Conservation (phyloP, 805 yeast genomes). For the Lipomyces kockii region DNA sequence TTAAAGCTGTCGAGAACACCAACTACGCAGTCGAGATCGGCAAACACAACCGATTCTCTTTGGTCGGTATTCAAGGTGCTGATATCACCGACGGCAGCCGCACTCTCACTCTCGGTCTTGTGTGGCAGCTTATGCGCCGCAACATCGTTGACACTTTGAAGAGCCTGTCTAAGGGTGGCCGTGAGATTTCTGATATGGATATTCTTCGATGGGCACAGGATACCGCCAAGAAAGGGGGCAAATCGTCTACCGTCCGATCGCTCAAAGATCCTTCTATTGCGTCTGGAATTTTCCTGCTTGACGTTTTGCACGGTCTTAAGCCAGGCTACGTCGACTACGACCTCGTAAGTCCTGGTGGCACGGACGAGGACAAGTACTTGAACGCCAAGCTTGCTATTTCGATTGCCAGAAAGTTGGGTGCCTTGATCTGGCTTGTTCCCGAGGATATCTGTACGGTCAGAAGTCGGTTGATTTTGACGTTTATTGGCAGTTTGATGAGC, state of each 20-base stretch:
- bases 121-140: slow-evolving; percentile 98
- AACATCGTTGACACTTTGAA: slow-evolving; percentile 86
- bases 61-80: slow-evolving; percentile 97
- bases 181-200: slow-evolving; percentile 79
- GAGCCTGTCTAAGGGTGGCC: slow-evolving; percentile 70
- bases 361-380: slow-evolving; percentile 86
- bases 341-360: slow-evolving; percentile 76
- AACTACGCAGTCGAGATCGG: slow-evolving; percentile 98
- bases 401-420: slow-evolving; percentile 97
- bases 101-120: slow-evolving; percentile 85
- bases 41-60: slow-evolving; percentile 85
- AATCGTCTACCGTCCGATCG: slow-evolving; percentile 65
- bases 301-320: slow-evolving; percentile 87
- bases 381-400: slow-evolving; percentile 94
- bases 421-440: slow-evolving; percentile 99
- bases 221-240: slow-evolving; percentile 85
- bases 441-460: slow-evolving; percentile 97
- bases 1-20: slow-evolving; percentile 96
- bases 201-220: slow-evolving; percentile 93
- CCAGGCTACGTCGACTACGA: slow-evolving; percentile 98
- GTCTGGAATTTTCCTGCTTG: slow-evolving; percentile 80
- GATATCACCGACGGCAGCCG: slow-evolving; percentile 94
- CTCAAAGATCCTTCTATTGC: slow-evolving; percentile 82
- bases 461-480: slow-evolving; percentile 88
- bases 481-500: slow-evolving; percentile 94